Base-by-base conservation (phyloP, 1,284 basidiomycete genomes). In the Earliella scabrosa region DNA sequence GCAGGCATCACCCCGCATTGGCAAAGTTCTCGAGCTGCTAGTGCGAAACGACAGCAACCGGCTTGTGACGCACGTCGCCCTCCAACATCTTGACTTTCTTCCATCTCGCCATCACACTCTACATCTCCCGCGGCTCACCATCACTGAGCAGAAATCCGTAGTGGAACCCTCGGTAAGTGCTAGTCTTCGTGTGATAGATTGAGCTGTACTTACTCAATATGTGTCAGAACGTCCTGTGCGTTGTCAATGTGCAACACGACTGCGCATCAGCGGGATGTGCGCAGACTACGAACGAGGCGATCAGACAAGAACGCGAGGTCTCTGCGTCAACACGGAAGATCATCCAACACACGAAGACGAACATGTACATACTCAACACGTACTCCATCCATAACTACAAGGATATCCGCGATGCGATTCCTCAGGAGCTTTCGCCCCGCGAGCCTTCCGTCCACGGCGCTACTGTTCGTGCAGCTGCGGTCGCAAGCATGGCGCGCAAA, bases 211-310 rank as follows among this genome's bases (percentile, higher is more conserved):
- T 7, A 41, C 4, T 24, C 26, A 24, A 26, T 23, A 14, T 7
- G 11, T 24, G 6, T n/a, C n/a, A 60, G 56, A 45, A 55, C 6
- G 29, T 63, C 9, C 14, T 35, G 1, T 60, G 49, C 35, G 48
- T 41, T 1, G 31, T 58, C 2, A 63, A 63, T 41, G 35, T 63
- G 8, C 61, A 63, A 47, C 61, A 63, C 34, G 54, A 63, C 46
- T 63, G 61, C 34, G 3, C 26, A 4, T 3, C 10, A n/a, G 50
- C 23, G 0, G 8, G 16, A 0, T 63, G 61, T 39, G 46, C 31
- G 1, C n/a, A n/a, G 0, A 18, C 45, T 1, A 41, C 34, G 0
- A 23, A 32, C 0, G 7, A 54, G 20, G 21, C 10, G 4, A 4
- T 54, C 2, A 46, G 34, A 1, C 59, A 61, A 38, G 59, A 61